These are phyloP conservation scores for Fusarium vanettenii DNA, from an alignment of 2,329 filamentous ascomycete genomes.

Conservation along the genomic window DNA sequence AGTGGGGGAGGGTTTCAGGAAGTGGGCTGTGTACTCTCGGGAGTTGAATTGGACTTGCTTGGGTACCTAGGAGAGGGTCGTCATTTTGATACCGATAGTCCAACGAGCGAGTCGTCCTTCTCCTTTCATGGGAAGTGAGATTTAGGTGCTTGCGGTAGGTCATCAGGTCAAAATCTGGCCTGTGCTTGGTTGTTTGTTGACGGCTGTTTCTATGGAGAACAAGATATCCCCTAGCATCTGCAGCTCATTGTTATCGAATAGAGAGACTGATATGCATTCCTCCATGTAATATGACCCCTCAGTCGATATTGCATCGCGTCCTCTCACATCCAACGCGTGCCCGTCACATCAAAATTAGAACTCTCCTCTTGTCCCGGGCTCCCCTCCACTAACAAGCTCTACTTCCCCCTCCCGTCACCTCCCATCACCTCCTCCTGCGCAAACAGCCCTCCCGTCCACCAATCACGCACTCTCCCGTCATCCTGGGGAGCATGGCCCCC, in stretches of 20 bases:
- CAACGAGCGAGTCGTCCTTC: not conserved
- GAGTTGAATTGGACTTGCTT: slow-evolving; percentile 1
- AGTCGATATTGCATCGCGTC: not conserved
- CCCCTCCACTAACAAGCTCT: slow-evolving; percentile 19
- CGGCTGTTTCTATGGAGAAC: slow-evolving; percentile 17
- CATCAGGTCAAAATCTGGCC: slow-evolving; percentile 18
- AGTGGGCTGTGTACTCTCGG: not conserved
- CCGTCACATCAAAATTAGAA: not conserved
- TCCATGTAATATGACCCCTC: not conserved
- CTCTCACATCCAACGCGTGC: not conserved
- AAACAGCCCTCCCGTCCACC: slow-evolving; percentile 12
- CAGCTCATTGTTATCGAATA: slow-evolving; percentile 2
- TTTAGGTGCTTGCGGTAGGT: not conserved
- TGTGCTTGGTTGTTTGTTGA: slow-evolving; percentile 29
- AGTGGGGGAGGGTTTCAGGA: slow-evolving; percentile 22
- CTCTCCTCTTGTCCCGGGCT: not conserved
- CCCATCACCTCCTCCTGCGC: slow-evolving; percentile 22
- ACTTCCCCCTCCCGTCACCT: slow-evolving; percentile 18
- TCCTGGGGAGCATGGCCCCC: slow-evolving; percentile 44
- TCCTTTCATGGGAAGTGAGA: not conserved
- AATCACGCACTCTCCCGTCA: slow-evolving; percentile 43
- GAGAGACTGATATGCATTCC: not conserved
- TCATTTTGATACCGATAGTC: not conserved
- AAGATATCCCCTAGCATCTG: not conserved
- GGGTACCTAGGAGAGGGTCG: not conserved